Percentiles rank a stretch among this genome's conserved stretches.
phyloP scores from a whole-genome alignment of 441 rosid species.

The Pelargonium citronellum region DNA sequence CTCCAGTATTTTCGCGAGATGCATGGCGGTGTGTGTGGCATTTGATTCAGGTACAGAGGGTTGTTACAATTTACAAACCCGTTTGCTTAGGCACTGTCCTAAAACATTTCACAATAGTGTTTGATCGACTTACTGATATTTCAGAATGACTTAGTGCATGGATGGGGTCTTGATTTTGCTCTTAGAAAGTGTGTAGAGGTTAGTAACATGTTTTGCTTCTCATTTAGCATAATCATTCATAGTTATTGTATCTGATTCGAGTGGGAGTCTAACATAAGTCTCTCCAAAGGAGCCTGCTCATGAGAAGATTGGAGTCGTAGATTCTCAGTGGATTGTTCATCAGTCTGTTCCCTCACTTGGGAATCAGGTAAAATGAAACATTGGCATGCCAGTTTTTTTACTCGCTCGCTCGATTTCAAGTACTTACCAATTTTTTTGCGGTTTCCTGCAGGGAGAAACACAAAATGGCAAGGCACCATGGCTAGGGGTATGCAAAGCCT shows the following conservation, averaged over 20 bases:
- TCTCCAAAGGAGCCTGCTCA: conserved; percentile 71
- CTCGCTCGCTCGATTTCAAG: conserved; percentile 7
- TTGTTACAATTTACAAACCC: not conserved
- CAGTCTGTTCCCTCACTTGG: conserved; percentile 90
- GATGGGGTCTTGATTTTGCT: conserved; percentile 99
- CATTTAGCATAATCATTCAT: not conserved
- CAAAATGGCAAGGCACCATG: conserved; percentile 62
- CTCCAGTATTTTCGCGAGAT: conserved; percentile 88
- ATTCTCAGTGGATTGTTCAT: conserved; percentile 97
- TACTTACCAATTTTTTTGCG: not conserved
- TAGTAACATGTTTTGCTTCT: conserved; percentile 6
- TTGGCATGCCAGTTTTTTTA: conserved; percentile 1
- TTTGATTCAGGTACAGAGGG: conserved; percentile 74
- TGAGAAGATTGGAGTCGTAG: conserved; percentile 96
- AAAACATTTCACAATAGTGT: conserved; percentile 1
- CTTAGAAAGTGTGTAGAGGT: conserved; percentile 92
- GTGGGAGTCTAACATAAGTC: not conserved
- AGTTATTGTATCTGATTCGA: conserved; percentile 2
- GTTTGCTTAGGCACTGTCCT: not conserved
- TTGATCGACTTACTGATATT: conserved; percentile 13
- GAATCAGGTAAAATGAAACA: conserved; percentile 50
- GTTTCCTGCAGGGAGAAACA: conserved; percentile 55
- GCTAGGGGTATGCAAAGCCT: conserved; percentile 60
- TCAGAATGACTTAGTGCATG: conserved; percentile 97
- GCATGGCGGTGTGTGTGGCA: conserved; percentile 99